Evolutionary conservation across 1,284 basidiomycete species (phyloP), one percentile per base, ranked within the genome.

Genomic region (Leccinum holopus): DNA sequence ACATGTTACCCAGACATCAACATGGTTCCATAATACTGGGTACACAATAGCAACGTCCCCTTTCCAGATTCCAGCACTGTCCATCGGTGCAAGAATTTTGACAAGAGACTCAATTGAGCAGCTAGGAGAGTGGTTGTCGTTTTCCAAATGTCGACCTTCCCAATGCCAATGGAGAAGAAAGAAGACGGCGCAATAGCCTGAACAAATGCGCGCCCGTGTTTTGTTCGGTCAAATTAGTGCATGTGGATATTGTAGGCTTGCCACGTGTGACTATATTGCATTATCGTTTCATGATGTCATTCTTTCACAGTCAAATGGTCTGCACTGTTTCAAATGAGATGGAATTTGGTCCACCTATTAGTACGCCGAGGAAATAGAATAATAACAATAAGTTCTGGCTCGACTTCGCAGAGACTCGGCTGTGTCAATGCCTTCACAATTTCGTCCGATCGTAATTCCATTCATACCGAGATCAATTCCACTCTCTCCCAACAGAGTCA

Each of bases 1-100:
- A 56, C 37, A 16, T 60, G 59, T 21, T 49, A 60, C 32, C 59
- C 59, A 3, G 59, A 60, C 41, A 21, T 49, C 3, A 60, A 57
- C 7, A 60, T 60, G 59, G 53, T 60, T 18, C 11, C 44, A n/a
- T 60, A 60, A 44, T 60, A 60, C 53, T 60, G 57, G 57, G 14
- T 58, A n/a, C 32, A 2, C n/a, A 9, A 7, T 21, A n/a, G n/a
- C 30, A 28, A 10, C 2, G n/a, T 18, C 10, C 41, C 41, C 6
- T 44, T 44, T 35, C 1, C 51, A 6, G 28, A 54, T 54, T 44
- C 21, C 0, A 33, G 47, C n/a, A 57, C 55, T 6, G 12, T 59
- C 35, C 58, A 59, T 41, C 58, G 51, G 51, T 59, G 58, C 37
- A 59, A 41, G 33, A 41, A 53, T 14, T 59, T 54, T n/a, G 37